Conservation (phyloP, 257 asterid genomes). For the Solanum sparsipilum region DNA sequence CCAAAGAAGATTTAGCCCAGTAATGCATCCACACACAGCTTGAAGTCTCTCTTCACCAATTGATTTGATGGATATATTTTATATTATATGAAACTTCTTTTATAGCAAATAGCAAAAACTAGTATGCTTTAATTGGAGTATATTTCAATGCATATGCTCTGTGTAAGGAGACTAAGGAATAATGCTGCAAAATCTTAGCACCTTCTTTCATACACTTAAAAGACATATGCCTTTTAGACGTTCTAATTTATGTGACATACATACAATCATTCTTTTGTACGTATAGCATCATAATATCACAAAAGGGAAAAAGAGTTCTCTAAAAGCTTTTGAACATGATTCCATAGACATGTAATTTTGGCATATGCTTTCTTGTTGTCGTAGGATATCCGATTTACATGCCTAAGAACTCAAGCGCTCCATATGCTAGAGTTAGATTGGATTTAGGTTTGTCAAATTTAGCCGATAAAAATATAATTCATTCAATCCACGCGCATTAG, state of each 20-base stretch:
- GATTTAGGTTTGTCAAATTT: neutral
- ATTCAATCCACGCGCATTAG: neutral
- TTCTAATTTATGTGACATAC: neutral
- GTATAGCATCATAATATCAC: neutral
- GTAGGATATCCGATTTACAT: neutral
- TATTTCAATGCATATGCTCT: neutral
- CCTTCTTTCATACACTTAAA: neutral
- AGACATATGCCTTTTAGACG: neutral
- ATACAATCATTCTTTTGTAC: neutral
- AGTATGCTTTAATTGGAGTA: neutral
- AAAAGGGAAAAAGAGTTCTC: neutral
- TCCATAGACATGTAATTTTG: neutral
- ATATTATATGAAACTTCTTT: neutral
- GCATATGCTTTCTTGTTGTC: neutral
- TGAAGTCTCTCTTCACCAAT: neutral
- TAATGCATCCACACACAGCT: neutral
- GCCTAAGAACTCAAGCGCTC: neutral
- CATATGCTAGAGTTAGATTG: neutral
- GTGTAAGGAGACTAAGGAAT: neutral
- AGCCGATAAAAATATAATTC: neutral
- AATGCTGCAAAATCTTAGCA: neutral
- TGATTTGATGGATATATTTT: neutral
- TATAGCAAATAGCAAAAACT: neutral
- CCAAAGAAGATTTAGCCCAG: conserved; percentile 6
- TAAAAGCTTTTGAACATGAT: neutral